Evolutionary conservation across 805 yeast species (phyloP).

Genomic region (Maudiozyma saulgeensis): DNA sequence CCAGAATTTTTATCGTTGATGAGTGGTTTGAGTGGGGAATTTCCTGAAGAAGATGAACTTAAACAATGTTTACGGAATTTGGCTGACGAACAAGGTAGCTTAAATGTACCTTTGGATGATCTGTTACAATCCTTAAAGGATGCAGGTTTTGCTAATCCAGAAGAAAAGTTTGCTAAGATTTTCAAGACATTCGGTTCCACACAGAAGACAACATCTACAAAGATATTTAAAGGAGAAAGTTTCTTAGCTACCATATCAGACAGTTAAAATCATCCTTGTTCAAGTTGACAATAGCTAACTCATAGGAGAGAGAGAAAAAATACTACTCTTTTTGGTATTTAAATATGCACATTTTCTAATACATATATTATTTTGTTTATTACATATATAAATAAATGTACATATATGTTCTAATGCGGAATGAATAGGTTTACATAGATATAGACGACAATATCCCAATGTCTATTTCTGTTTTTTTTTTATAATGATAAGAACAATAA

Average conservation of each 20-base stretch:
- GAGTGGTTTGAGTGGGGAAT: constrained; percentile 43
- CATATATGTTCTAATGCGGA: neutral
- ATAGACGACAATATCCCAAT: neutral
- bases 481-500: neutral
- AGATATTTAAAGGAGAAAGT: constrained; percentile 48
- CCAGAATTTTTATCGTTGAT: constrained; percentile 57
- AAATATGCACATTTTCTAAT: neutral
- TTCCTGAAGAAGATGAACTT: constrained; percentile 46
- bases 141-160: constrained; percentile 30
- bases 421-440: neutral
- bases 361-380: neutral
- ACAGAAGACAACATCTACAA: constrained; percentile 47
- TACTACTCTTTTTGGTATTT: neutral
- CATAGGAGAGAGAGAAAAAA: no score
- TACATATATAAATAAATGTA: neutral
- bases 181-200: constrained; percentile 47
- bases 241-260: constrained; percentile 46
- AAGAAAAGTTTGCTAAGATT: constrained; percentile 39
- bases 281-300: no score
- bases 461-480: neutral
- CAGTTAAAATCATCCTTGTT: neutral
- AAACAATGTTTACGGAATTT: constrained; percentile 52
- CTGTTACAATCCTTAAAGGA: constrained; percentile 43
- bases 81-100: constrained; percentile 19
- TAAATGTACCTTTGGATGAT: constrained; percentile 39